Evolutionary conservation across 371 early-diverging fungal genomes (phyloP).

Genomic region (Funneliformis caledonium): DNA sequence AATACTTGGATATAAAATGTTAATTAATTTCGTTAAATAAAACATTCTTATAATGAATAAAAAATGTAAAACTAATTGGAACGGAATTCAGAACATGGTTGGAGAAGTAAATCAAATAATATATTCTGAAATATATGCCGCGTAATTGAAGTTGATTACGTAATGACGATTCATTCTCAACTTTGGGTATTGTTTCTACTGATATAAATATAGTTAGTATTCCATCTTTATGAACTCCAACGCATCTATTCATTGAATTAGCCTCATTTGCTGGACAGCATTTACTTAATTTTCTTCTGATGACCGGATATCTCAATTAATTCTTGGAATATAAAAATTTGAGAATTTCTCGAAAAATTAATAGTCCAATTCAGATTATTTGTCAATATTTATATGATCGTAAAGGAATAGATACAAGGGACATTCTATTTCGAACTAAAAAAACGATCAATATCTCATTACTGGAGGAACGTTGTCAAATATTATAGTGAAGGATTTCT

Average conservation of each 20-base stretch:
- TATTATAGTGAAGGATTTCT: conserved; percentile 27
- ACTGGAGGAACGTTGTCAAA: not conserved
- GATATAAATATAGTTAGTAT: conserved; percentile 29
- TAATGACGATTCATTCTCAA: not conserved
- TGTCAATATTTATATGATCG: conserved; percentile 9
- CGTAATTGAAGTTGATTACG: no score
- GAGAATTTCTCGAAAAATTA: not conserved
- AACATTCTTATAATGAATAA: no score
- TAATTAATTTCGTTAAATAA: no score
- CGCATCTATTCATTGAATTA: conserved; percentile 36
- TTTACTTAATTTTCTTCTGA: conserved; percentile 26
- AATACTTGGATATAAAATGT: no score
- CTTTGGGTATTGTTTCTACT: conserved; percentile 35
- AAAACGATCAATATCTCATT: not conserved
- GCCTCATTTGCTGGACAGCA: conserved; percentile 30
- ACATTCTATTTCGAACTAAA: not conserved
- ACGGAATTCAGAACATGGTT: no score
- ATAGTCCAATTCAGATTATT: conserved; percentile 24
- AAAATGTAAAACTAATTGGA: no score
- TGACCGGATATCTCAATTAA: conserved; percentile 3
- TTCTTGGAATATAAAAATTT: conserved; percentile 23
- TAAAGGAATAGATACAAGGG: not conserved
- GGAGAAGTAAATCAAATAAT: no score
- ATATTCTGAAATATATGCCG: no score
- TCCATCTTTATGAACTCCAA: not conserved